Evolutionary conservation across 768 basidiomycete genomes (phyloP).

Genomic region (Fistulinella prunicolor): DNA sequence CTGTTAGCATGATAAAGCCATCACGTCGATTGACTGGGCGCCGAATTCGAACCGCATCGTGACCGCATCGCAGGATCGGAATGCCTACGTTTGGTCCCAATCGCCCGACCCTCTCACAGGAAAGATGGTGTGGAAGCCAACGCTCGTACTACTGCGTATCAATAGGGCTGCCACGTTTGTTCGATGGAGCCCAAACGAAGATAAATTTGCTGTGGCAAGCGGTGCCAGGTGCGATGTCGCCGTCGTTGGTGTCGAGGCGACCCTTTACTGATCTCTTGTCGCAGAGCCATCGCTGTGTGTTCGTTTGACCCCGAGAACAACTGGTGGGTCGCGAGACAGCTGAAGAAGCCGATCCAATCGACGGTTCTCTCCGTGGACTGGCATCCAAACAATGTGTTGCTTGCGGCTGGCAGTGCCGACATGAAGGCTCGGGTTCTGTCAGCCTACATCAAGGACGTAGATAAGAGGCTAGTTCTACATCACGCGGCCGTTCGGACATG

Average conservation of each 20-base stretch:
- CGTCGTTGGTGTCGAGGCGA: not conserved
- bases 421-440: slow-evolving; percentile 98
- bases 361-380: slow-evolving; percentile 94
- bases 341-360: slow-evolving; percentile 97
- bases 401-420: slow-evolving; percentile 96
- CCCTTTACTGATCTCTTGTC: not conserved
- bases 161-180: slow-evolving; percentile 96
- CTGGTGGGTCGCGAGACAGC: slow-evolving; percentile 97
- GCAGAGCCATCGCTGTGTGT: slow-evolving; percentile 90
- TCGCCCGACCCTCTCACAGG: slow-evolving; percentile 71
- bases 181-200: slow-evolving; percentile 94
- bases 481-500: not conserved
- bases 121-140: slow-evolving; percentile 84
- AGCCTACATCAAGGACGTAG: slow-evolving; percentile 97
- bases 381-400: slow-evolving; percentile 98
- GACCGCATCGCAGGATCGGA: slow-evolving; percentile 97
- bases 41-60: slow-evolving; percentile 96
- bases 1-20: slow-evolving; percentile 88
- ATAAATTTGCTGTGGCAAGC: slow-evolving; percentile 98
- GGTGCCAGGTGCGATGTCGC: slow-evolving; percentile 69
- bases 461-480: slow-evolving; percentile 65
- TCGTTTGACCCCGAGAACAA: slow-evolving; percentile 97
- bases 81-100: slow-evolving; percentile 98
- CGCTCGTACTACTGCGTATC: slow-evolving; percentile 90
- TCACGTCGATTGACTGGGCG: slow-evolving; percentile 99